phyloP scores from a whole-genome alignment of 139 green algal genomes.

The Chlorella sp. region DNA sequence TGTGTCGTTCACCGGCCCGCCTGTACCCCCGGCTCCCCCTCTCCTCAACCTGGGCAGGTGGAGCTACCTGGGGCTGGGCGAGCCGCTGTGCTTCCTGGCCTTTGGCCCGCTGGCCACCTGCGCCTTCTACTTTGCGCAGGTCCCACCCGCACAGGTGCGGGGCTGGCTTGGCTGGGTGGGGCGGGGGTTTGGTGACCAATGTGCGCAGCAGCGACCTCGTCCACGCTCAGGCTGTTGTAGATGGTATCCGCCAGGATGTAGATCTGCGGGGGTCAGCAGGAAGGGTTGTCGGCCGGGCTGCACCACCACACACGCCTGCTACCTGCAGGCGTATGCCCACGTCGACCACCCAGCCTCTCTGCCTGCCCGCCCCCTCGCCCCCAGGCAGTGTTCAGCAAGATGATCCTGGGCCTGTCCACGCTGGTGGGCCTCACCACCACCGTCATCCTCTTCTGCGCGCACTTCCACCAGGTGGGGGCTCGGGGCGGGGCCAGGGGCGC shows the following conservation, averaged over 20 bases:
- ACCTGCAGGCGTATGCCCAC: neutral
- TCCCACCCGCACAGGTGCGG: constrained; percentile 29
- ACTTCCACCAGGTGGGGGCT: constrained; percentile 92
- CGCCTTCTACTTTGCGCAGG: constrained; percentile 92
- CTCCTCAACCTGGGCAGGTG: neutral
- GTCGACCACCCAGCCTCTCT: no score
- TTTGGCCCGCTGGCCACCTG: constrained; percentile 93
- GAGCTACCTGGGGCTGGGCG: constrained; percentile 96
- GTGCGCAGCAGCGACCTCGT: constrained; percentile 86
- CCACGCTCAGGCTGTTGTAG: constrained; percentile 83
- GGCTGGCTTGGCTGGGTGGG: constrained; percentile 64
- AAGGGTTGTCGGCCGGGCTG: neutral
- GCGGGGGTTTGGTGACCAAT: constrained; percentile 28
- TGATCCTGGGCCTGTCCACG: constrained; percentile 39
- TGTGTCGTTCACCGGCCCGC: no score
- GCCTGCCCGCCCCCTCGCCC: neutral
- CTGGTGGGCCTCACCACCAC: constrained; percentile 89
- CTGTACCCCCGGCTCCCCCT: neutral
- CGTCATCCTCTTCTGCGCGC: constrained; percentile 92
- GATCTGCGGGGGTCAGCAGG: constrained; percentile 52
- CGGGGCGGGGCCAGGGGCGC: neutral
- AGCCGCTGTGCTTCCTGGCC: constrained; percentile 96
- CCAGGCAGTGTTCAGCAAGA: constrained; percentile 32
- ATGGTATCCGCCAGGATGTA: constrained; percentile 85
- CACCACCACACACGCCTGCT: neutral